Evolutionary conservation across 176 grass and related monocot species (phyloP).

Genomic region (Zea mays): Zm-B73-REFERENCE-NAM-5.0 NC_050100.1:51571001-51571500

Average conservation of each 20-base stretch:
- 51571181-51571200: slow-evolving; percentile 66
- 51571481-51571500: slow-evolving; percentile 46
- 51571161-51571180: slow-evolving; percentile 65
- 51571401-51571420: background rate
- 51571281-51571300: background rate
- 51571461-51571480: background rate
- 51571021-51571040: background rate
- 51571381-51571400: background rate
- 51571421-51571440: background rate
- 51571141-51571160: slow-evolving; percentile 44
- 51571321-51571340: background rate
- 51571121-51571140: background rate
- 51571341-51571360: too few species aligned
- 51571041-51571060: background rate
- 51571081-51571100: background rate
- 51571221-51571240: slow-evolving; percentile 68
- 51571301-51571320: background rate
- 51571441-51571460: background rate
- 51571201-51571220: slow-evolving; percentile 74
- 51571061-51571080: background rate
- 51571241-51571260: slow-evolving; percentile 71
- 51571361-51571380: background rate
- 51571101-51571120: slow-evolving; percentile 5
- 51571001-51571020: background rate
- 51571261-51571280: slow-evolving; percentile 38